Evolutionary conservation across 768 basidiomycete genomes (phyloP).

Genomic region (Pleurotus djamor): DNA sequence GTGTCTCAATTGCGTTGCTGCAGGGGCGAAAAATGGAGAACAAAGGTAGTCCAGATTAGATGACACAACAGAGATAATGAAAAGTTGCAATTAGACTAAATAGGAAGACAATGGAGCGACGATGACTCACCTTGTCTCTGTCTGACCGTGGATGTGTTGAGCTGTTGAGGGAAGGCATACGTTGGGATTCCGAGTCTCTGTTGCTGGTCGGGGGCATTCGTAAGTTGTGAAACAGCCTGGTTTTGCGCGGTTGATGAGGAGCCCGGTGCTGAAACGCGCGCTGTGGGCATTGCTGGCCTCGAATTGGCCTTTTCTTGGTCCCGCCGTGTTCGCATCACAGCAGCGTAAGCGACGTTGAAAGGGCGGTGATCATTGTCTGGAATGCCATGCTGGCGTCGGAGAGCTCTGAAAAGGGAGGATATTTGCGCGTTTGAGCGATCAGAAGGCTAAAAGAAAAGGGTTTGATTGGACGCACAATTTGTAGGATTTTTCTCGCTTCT

Average conservation of each 20-base stretch:
- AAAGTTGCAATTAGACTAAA: background rate
- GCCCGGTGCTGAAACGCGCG: constrained; percentile 29
- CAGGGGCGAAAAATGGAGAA: background rate
- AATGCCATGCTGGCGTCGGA: constrained; percentile 78
- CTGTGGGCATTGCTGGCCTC: constrained; percentile 27
- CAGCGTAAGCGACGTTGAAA: constrained; percentile 86
- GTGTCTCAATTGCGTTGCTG: background rate
- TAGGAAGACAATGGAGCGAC: background rate
- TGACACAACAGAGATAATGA: background rate
- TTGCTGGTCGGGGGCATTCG: constrained; percentile 1
- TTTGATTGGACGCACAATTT: constrained; percentile 48
- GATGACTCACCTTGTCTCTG: constrained; percentile 2
- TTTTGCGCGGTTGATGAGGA: constrained; percentile 11
- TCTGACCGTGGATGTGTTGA: background rate
- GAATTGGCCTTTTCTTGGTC: constrained; percentile 29
- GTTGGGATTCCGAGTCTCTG: background rate
- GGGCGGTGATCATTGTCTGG: constrained; percentile 81
- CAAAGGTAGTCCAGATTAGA: background rate
- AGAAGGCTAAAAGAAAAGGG: background rate
- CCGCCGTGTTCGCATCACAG: constrained; percentile 54
- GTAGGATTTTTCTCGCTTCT: constrained; percentile 63
- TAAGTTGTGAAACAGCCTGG: background rate
- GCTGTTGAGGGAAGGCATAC: background rate
- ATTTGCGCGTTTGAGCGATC: constrained; percentile 9
- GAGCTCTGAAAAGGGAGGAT: constrained; percentile 43